These are phyloP conservation scores for Grammothele lineata DNA, from an alignment of 768 basidiomycete genomes.

Conservation along the genomic window DNA sequence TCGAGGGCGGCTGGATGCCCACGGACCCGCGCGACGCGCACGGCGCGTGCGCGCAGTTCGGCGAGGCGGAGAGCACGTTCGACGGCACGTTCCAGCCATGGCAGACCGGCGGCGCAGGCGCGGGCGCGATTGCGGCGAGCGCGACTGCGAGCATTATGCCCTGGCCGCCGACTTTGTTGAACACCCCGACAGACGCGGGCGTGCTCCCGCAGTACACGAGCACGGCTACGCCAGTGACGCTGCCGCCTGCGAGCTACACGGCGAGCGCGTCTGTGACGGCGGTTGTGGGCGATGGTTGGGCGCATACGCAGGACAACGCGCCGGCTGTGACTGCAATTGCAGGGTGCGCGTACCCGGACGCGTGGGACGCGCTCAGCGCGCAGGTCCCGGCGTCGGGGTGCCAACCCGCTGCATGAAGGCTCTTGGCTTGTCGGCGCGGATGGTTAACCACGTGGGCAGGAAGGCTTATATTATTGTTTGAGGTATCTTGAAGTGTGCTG, in stretches of 20 bases:
- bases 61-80: constrained; percentile 41
- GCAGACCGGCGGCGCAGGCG: constrained; percentile 62
- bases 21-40: constrained; percentile 56
- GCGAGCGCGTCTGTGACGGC: constrained; percentile 36
- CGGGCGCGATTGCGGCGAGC: constrained; percentile 38
- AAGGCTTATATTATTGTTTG: too few species aligned
- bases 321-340: constrained; percentile 53
- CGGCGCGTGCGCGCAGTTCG: constrained; percentile 61
- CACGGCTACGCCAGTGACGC: constrained; percentile 48
- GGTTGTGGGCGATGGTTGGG: constrained; percentile 51
- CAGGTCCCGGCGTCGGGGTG: constrained; percentile 19
- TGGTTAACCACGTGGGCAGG: too few species aligned
- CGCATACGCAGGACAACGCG: constrained; percentile 40
- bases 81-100: constrained; percentile 50
- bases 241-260: constrained; percentile 47
- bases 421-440: too few species aligned
- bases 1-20: constrained; percentile 73
- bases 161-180: constrained; percentile 47
- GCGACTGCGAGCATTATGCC: constrained; percentile 39
- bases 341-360: constrained; percentile 58
- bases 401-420: constrained; percentile 18
- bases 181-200: constrained; percentile 39
- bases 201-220: constrained; percentile 59
- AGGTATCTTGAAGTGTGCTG: too few species aligned
- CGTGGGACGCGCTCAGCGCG: constrained; percentile 45